A percentile compares a stretch with the other conserved stretches of the same genome.
These are phyloP conservation scores for Aristolochia contorta DNA, from an alignment of 164 flowering plant genomes.

Conservation along the genomic window DNA sequence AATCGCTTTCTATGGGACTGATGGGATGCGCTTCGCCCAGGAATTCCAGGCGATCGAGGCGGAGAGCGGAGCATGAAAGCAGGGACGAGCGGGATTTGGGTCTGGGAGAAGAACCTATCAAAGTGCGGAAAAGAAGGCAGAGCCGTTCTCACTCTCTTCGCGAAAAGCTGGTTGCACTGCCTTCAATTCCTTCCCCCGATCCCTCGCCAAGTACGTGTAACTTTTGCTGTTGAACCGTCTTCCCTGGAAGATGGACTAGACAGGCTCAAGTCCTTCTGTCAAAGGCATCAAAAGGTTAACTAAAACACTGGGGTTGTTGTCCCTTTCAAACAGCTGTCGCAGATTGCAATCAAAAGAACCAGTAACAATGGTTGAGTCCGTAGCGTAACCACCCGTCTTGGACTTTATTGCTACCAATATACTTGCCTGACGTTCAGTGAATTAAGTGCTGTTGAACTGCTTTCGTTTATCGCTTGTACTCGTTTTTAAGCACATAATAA, in stretches of 20 bases:
- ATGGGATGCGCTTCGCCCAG: conserved; percentile 54
- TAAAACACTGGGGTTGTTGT: neutral
- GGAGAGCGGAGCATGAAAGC: conserved; percentile 39
- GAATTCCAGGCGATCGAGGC: conserved; percentile 34
- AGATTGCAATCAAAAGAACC: no score
- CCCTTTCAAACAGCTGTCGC: no score
- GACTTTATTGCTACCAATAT: no score
- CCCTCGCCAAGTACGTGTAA: conserved; percentile 49
- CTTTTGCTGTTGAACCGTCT: conserved; percentile 61
- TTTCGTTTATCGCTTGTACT: no score
- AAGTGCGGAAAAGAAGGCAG: conserved; percentile 39
- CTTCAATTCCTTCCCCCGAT: conserved; percentile 25
- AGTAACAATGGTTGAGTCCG: no score
- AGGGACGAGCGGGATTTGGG: conserved; percentile 53
- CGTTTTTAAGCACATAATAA: no score
- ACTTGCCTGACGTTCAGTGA: no score
- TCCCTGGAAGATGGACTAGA: conserved; percentile 52
- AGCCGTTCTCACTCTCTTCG: conserved; percentile 27
- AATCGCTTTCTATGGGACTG: conserved; percentile 24
- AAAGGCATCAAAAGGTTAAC: conserved; percentile 33
- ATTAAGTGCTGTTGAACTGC: no score
- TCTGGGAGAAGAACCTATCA: conserved; percentile 43
- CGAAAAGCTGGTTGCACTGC: conserved; percentile 43
- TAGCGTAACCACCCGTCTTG: no score
- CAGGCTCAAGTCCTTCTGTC: conserved; percentile 50